A percentile compares a stretch with the other conserved stretches of the same genome.
These are phyloP conservation scores for Lobosporangium transversale DNA, from an alignment of 192 early-diverging fungal genomes.

Conservation along the genomic window DNA sequence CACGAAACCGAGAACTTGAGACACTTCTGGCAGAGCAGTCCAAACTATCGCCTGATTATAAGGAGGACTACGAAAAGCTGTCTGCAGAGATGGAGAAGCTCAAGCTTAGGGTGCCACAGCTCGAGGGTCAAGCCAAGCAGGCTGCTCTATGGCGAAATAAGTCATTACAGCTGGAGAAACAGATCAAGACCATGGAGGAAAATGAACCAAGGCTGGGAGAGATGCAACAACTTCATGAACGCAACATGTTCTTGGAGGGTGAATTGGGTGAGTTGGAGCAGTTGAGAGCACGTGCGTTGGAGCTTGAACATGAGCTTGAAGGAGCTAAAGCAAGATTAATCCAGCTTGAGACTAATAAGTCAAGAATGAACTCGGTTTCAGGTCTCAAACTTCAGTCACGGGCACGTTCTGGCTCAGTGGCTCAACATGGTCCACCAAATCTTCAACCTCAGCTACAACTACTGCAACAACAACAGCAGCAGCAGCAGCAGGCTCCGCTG, in stretches of 20 bases:
- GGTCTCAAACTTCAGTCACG: constrained; percentile 21
- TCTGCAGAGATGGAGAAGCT: constrained; percentile 38
- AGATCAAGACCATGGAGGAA: constrained; percentile 51
- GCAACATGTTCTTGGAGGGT: constrained; percentile 40
- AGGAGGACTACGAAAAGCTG: constrained; percentile 36
- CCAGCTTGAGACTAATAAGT: constrained; percentile 33
- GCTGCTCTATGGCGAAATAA: constrained; percentile 34
- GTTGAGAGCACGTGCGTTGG: constrained; percentile 45
- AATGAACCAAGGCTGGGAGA: constrained; percentile 38
- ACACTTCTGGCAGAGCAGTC: constrained; percentile 23
- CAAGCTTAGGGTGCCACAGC: constrained; percentile 37
- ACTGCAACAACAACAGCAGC: too few species aligned
- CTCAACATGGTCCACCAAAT: constrained; percentile 20
- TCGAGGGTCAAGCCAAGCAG: constrained; percentile 47
- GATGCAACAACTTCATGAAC: constrained; percentile 40
- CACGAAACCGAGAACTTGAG: constrained; percentile 42
- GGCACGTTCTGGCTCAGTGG: constrained; percentile 31
- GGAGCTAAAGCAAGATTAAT: constrained; percentile 25
- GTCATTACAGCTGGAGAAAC: constrained; percentile 41
- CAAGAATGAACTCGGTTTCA: constrained; percentile 32
- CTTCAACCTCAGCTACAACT: too few species aligned
- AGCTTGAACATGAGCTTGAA: constrained; percentile 30
- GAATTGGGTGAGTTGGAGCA: constrained; percentile 47
- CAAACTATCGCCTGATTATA: constrained; percentile 40
- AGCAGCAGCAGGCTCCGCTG: background rate